phyloP scores from a whole-genome alignment of 192 early-diverging fungal genomes.

The Umbelopsis sp. region DNA sequence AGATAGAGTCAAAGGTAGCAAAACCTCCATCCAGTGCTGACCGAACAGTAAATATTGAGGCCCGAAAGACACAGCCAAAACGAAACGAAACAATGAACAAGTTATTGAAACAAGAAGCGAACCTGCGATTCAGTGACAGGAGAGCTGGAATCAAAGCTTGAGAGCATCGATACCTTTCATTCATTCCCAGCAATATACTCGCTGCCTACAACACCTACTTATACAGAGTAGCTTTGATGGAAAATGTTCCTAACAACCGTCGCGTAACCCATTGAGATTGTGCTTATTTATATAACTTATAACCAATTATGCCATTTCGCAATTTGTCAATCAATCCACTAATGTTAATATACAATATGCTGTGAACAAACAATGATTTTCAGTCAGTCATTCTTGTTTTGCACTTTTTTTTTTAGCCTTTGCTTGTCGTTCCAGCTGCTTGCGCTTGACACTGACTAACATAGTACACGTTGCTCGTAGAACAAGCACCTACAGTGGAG shows the following conservation, averaged over 20 bases:
- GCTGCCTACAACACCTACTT: too few species aligned
- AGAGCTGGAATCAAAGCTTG: not conserved
- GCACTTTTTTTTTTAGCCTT: not conserved
- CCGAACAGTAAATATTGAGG: not conserved
- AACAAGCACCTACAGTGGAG: conserved; percentile 31
- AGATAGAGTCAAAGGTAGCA: not conserved
- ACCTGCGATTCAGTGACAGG: not conserved
- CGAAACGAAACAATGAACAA: not conserved
- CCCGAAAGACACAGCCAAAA: not conserved
- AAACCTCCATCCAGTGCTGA: not conserved
- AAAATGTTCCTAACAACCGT: not conserved
- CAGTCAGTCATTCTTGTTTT: not conserved
- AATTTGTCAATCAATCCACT: not conserved
- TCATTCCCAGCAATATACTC: too few species aligned
- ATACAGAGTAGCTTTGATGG: too few species aligned
- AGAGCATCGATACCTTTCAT: too few species aligned
- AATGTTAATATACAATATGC: conserved; percentile 18
- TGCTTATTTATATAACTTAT: not conserved
- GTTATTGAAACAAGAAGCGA: not conserved
- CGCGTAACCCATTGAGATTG: not conserved
- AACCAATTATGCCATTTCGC: not conserved
- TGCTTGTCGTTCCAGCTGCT: conserved; percentile 31
- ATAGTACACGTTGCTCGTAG: conserved; percentile 33
- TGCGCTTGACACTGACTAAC: conserved; percentile 42
- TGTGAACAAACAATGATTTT: not conserved